Percentiles rank a stretch among this genome's conserved stretches.
Conservation (phyloP, 768 basidiomycete genomes). For the Candolleomyces eurysporus region DNA sequence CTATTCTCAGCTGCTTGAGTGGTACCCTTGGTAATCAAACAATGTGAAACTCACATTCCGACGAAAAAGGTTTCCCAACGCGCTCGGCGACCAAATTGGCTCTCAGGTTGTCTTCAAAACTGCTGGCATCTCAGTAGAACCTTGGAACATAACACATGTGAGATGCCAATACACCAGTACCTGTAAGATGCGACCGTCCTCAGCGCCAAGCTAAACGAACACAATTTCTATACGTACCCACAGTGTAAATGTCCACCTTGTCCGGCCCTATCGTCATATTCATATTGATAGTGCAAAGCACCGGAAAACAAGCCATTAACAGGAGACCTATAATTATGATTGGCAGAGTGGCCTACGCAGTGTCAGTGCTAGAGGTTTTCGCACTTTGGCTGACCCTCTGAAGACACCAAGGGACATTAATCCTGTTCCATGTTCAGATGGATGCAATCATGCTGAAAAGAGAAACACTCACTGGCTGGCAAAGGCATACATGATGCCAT, state of each 20-base stretch:
- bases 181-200: background rate
- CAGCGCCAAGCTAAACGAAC: background rate
- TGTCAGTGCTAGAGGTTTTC: slow-evolving; percentile 13
- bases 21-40: background rate
- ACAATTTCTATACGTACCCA: slow-evolving; percentile 22
- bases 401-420: slow-evolving; percentile 33
- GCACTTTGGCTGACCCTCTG: slow-evolving; percentile 22
- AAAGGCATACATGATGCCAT: slow-evolving; percentile 23
- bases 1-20: background rate
- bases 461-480: slow-evolving; percentile 18
- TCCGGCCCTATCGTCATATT: slow-evolving; percentile 18
- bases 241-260: slow-evolving; percentile 36
- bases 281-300: slow-evolving; percentile 19
- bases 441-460: background rate
- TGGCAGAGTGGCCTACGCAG: slow-evolving; percentile 1
- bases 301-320: background rate
- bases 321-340: background rate
- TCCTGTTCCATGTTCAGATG: slow-evolving; percentile 11
- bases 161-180: slow-evolving; percentile 21
- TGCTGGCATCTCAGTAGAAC: background rate
- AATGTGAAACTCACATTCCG: slow-evolving; percentile 11
- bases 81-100: slow-evolving; percentile 39
- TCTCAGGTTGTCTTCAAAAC: slow-evolving; percentile 14
- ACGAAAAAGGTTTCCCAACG: slow-evolving; percentile 35
- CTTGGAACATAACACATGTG: slow-evolving; percentile 15